phyloP scores from a whole-genome alignment of 2,329 filamentous ascomycete genomes.

The Ascochyta lentis region DNA sequence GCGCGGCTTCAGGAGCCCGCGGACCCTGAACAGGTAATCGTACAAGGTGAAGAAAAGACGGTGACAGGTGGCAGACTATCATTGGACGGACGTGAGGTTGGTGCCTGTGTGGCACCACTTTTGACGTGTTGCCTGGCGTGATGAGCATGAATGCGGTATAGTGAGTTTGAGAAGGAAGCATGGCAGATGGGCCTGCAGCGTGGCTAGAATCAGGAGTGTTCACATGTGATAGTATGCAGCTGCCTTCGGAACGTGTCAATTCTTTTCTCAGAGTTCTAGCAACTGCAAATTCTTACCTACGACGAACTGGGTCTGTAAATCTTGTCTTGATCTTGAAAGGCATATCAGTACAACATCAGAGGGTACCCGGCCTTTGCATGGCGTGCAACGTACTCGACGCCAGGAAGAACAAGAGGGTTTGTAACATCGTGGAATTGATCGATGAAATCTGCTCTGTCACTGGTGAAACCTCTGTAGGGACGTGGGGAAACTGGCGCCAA shows the following conservation, averaged over 20 bases:
- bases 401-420: background rate
- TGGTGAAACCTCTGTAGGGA: background rate
- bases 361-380: constrained; percentile 1
- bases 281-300: background rate
- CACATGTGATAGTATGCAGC: background rate
- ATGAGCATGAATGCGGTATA: background rate
- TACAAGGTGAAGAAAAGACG: no score
- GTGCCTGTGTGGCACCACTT: background rate
- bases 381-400: background rate
- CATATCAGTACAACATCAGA: background rate
- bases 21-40: no score
- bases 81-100: constrained; percentile 1
- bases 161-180: no score
- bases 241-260: background rate
- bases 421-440: background rate
- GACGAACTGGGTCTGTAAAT: background rate
- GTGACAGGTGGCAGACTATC: background rate
- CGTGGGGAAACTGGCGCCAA: background rate
- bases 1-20: no score
- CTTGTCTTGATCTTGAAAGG: background rate
- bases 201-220: background rate
- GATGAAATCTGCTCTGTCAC: background rate
- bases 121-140: background rate
- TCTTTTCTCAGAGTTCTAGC: background rate
- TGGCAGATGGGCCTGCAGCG: background rate